A percentile compares a stretch with the other conserved stretches of the same genome.
Conservation (phyloP, 768 basidiomycete species). For the Leccinum aurantiacum region DNA sequence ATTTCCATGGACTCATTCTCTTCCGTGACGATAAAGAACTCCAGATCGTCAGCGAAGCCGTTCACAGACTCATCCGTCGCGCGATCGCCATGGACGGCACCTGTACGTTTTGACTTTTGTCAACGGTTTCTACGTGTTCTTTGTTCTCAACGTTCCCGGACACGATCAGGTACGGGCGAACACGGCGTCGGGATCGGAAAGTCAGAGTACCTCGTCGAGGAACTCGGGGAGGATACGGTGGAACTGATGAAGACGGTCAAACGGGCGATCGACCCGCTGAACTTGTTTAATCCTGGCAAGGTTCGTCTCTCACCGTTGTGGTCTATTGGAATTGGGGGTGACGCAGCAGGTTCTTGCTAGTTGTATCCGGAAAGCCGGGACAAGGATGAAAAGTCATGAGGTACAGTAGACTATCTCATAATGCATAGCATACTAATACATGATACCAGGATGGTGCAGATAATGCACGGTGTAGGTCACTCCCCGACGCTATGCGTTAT, state of each 20-base stretch:
- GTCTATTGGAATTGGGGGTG: background rate
- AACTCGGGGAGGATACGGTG: conserved; percentile 81
- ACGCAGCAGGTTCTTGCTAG: background rate
- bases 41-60: conserved; percentile 51
- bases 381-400: background rate
- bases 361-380: conserved; percentile 17
- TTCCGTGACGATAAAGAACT: conserved; percentile 62
- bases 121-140: background rate
- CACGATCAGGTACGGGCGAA: conserved; percentile 67
- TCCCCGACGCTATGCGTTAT: no score
- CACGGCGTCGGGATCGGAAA: conserved; percentile 90
- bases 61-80: conserved; percentile 70
- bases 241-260: conserved; percentile 88
- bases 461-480: no score
- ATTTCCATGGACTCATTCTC: conserved; percentile 51
- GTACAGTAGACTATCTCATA: background rate
- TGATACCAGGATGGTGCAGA: no score
- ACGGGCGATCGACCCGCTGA: conserved; percentile 70
- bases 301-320: conserved; percentile 19
- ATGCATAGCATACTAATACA: no score
- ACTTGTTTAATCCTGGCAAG: conserved; percentile 88
- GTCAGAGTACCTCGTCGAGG: conserved; percentile 77
- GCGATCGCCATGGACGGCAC: conserved; percentile 76
- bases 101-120: conserved; percentile 43
- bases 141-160: conserved; percentile 1